phyloP scores from a whole-genome alignment of 345 rosid species.

The Erucastrum elatum region DNA sequence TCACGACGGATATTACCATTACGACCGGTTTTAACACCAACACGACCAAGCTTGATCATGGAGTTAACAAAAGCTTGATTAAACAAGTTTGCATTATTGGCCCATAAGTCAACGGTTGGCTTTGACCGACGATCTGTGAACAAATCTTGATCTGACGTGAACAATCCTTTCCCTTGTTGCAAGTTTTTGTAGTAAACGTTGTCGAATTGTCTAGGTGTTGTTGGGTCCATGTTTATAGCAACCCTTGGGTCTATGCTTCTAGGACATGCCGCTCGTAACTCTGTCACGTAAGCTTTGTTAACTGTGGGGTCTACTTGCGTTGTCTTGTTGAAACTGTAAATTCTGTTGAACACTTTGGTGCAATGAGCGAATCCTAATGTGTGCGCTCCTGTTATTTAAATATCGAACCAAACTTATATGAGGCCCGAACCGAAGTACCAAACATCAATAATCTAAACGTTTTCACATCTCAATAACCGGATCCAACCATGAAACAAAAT shows the following conservation, averaged over 20 bases:
- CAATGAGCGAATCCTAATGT: conserved; percentile 80
- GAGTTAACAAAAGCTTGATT: conserved; percentile 56
- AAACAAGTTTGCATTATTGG: conserved; percentile 44
- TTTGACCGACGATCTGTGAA: conserved; percentile 57
- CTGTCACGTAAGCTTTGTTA: conserved; percentile 55
- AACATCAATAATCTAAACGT: too few relatives aligned
- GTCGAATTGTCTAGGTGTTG: conserved; percentile 63
- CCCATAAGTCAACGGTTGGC: conserved; percentile 64
- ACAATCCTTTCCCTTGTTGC: conserved; percentile 65
- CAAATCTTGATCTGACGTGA: conserved; percentile 80
- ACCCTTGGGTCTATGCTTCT: conserved; percentile 58
- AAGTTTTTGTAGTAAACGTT: conserved; percentile 69
- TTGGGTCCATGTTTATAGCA: conserved; percentile 84
- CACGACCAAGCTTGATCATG: conserved; percentile 71
- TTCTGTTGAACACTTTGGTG: conserved; percentile 51
- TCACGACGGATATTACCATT: conserved; percentile 65
- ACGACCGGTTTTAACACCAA: conserved; percentile 61
- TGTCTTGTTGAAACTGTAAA: conserved; percentile 59
- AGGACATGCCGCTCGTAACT: conserved; percentile 65
- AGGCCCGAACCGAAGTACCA: not conserved
- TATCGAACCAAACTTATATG: not conserved
- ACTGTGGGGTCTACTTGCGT: conserved; percentile 62
- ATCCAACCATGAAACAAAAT: too few relatives aligned
- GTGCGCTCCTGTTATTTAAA: conserved; percentile 57
- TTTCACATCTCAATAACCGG: too few relatives aligned